Base-by-base conservation (phyloP, 2,329 filamentous ascomycete species). In the Biscogniauxia marginata region DNA sequence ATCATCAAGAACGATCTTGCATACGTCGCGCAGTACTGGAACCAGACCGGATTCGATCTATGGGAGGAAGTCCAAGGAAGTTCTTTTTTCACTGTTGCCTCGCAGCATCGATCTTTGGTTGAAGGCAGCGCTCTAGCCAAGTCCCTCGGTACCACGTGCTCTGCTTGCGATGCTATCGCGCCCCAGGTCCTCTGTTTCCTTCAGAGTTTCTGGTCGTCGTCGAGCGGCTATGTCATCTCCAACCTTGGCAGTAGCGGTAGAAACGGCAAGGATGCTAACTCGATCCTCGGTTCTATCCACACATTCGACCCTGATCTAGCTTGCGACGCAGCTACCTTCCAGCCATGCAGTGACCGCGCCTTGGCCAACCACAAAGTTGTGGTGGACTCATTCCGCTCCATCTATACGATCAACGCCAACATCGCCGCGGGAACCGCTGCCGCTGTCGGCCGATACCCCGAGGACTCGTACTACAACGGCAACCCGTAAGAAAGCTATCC, bases 11-110 rank as follows among this genome's bases (percentile, higher is more conserved):
- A 92, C 63, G 91, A 95, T 65, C 79, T 96, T 30, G 80, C 79
- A 46, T 95, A 93, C 61, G 85, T 91, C 6, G 81, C 85, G 1
- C 84, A 90, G 67, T 90, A 90, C 74, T 90, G 87, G 80, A 84
- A 83, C 67, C 72, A 78, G 60, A 83, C 81, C 0, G 82, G 82
- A 5, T 95, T 85, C 66, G 91, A 96, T 70, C 79, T 96, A 3
- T 95, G 91, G 91, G 91, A 95, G 70, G 91, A 95, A 70, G 84
- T 93, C 13, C 76, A 79, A 21, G 88, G 89, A 44, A 86, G 84
- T 20, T 92, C 89, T 0, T 95, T 93, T 77, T 96, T 93, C 73
- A 95, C 90, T 1, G 75, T 86, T 25, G 83, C 85, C 3, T 81
- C 82, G 44, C 84, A 89, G 58, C 85, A 93, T 69, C 84, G 90